Evolutionary conservation across 2,329 filamentous ascomycete genomes (phyloP).

Genomic region (Tolypocladium tropicale): DNA sequence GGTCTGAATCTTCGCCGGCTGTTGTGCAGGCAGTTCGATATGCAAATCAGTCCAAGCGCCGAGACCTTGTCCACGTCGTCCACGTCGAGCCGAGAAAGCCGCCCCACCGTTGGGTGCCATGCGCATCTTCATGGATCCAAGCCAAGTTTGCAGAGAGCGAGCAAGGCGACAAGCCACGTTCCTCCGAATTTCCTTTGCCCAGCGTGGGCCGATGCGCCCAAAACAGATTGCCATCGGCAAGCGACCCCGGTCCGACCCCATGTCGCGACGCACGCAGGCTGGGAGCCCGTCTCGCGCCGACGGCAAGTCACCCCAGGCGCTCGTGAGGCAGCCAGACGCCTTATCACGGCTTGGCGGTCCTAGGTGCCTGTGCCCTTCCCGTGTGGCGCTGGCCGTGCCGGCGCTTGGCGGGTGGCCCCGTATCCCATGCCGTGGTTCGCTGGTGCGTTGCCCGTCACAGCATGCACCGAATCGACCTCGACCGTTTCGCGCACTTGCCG

Average conservation of each 20-base stretch:
- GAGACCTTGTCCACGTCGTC: background rate
- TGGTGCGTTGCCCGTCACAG: conserved; percentile 5
- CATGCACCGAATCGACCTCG: conserved; percentile 4
- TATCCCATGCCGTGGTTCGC: conserved; percentile 1
- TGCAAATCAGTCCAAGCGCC: background rate
- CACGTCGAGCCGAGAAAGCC: background rate
- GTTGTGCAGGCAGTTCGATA: background rate
- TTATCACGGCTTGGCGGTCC: background rate
- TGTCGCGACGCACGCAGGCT: background rate
- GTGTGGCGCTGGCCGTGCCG: conserved; percentile 3
- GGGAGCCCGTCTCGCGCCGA: background rate
- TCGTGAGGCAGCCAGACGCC: background rate
- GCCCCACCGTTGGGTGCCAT: background rate
- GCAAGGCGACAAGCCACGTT: conserved; percentile 1
- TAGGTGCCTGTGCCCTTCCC: conserved; percentile 1
- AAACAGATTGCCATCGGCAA: background rate
- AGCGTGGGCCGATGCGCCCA: background rate
- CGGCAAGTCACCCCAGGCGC: background rate
- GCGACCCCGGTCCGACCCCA: background rate
- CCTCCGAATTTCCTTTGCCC: background rate
- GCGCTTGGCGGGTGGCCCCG: conserved; percentile 2
- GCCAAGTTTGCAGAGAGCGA: background rate
- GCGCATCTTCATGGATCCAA: background rate
- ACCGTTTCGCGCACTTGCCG: conserved; percentile 6
- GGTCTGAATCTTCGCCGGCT: background rate